Evolutionary conservation across 2,329 filamentous ascomycete genomes (phyloP), one percentile per base, ranked within the genome.

Genomic region (Purpureocillium takamizusanense): DNA sequence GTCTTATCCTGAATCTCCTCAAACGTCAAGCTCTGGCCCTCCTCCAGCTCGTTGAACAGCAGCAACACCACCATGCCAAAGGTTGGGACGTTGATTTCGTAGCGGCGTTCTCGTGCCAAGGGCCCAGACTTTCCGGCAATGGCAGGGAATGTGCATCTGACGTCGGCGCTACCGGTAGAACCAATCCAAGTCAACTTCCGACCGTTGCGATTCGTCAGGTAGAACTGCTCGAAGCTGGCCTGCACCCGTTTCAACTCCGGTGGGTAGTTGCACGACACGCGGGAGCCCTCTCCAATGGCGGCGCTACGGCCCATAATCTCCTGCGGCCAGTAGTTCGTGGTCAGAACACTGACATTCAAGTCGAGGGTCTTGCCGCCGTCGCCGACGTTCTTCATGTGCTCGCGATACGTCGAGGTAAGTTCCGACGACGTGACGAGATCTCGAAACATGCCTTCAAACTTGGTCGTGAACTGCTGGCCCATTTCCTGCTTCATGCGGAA

Each of bases 391-490:
- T 64, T 60, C 34, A 78, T 78, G 45, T 90, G 77, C 13, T 75
- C 72, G 47, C 81, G 83, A 65, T 94, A 97, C 40, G 75, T 78
- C 11, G 78, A 65, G 0, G 85, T 87, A 18, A 95, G 72, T 47
- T 95, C 90, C 39, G 83, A 79, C 0, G 89, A 95, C 11, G 89
- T 79, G 13, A 82, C 78, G 76, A 97, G 89, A 54, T 98, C 92
- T 62, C 88, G 89, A 68, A 98, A 95, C 88, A 98, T 97, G 47
- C 88, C 85, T 56, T 98, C 92, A 33, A 98, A 78, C 57, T 94
- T 94, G 53, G 78, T 70, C 0, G 92, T 97, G 57, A 97, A 97
- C 49, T 88, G 82, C 57, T 94, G 94, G 30, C 92, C 92, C 37
- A 97, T 78, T 58, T 95, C 90, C 54, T 92, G 78, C 72, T 95